phyloP scores from a whole-genome alignment of 495 filamentous ascomycete species.

The Talaromyces trachyspermus region DNA sequence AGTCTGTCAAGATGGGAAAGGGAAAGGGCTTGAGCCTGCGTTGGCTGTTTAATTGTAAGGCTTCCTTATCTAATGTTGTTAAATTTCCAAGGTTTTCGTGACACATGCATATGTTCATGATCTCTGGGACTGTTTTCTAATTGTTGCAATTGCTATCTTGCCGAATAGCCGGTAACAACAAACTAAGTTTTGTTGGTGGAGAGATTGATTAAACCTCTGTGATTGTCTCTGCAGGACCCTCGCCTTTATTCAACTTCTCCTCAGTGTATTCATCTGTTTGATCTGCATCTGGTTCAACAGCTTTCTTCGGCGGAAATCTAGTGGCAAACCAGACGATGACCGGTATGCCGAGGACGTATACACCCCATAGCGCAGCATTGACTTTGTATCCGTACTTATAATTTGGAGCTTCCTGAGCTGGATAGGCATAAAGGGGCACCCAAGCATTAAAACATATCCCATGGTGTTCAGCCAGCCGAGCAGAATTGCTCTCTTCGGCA shows the following conservation, averaged over 20 bases:
- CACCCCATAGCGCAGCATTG: conserved; percentile 8
- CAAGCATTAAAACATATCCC: conserved; percentile 3
- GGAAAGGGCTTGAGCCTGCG: no score
- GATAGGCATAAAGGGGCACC: conserved; percentile 7
- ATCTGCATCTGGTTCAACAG: background rate
- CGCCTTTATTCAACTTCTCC: background rate
- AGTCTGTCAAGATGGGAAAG: no score
- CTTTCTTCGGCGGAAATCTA: background rate
- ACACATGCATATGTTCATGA: no score
- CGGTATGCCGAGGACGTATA: conserved; percentile 3
- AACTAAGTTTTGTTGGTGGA: no score
- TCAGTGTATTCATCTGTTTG: conserved; percentile 1
- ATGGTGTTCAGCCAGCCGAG: conserved; percentile 1
- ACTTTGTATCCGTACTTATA: conserved; percentile 10
- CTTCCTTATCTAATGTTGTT: no score
- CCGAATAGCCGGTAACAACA: no score
- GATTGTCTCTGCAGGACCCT: no score
- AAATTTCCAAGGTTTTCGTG: no score
- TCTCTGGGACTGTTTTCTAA: no score
- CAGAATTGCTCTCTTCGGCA: conserved; percentile 4
- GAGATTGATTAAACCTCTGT: no score
- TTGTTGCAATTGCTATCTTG: no score
- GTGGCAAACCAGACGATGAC: conserved; percentile 7
- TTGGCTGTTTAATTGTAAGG: no score
- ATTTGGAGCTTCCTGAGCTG: background rate